Base-by-base conservation (phyloP, 805 yeast species). In the Scheffersomyces coipomensis region DNA sequence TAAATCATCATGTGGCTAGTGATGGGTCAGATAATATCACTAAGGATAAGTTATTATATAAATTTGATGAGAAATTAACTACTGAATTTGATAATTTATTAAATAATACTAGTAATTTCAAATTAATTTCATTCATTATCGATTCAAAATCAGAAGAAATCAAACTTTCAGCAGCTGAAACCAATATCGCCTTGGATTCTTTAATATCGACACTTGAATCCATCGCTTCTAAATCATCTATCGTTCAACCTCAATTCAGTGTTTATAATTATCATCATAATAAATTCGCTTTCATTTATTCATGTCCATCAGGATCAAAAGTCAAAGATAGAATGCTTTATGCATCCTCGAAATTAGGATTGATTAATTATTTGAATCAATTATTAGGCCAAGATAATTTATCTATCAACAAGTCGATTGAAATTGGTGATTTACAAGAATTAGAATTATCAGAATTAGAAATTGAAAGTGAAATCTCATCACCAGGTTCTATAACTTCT, bases 251-350 rank as follows among this genome's bases (percentile, higher is more conserved):
- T 64, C 53, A 52, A 26, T 89, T 80, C 57, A 77, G 78, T 22
- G 47, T 86, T 19, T 75, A 75, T 55, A 73, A 67, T 35, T 67
- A 67, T 44, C 62, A 64, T 2, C 49, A 47, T 6, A 62, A 56
- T 2, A 60, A 68, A 33, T 50, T 53, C 27, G 78, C 77, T 24
- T 89, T 91, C 58, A 78, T 90, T 23, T 88, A 88, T 57, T 75
- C 91, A 6, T 90, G 97, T 60, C 98, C 99, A 3, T 80, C 95
- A 0, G 89, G 90, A 1, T 83, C 96, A 31, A 83, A 81, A 62
- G 93, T 93, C 29, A 85, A 83, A 60, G 93, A 89, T 37, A 76
- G 98, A 52, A 91, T 91, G 97, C 60, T 89, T 36, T 88, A 89
- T 55, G 98, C 99, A 1, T 78, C 96, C 2, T 84, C 83, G 45